Base-by-base conservation (phyloP, 495 filamentous ascomycete species). In the Cudoniella acicularis region DNA sequence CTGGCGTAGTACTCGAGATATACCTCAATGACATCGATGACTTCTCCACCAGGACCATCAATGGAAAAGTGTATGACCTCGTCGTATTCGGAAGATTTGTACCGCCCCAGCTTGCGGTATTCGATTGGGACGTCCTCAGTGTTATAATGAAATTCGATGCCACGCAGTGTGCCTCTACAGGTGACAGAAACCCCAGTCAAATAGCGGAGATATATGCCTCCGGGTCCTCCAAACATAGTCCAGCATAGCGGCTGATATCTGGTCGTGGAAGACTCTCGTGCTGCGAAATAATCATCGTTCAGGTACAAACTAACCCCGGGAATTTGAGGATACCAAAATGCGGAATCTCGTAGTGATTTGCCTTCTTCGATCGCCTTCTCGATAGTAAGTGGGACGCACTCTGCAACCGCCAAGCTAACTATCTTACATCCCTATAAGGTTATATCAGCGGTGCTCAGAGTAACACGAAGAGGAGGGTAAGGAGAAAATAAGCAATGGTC, bases 331-430 rank as follows among this genome's bases (percentile, higher is more conserved):
- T 62, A 62, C 60, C 60, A 62, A n/a, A 62, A 26, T 17, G 60
- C 41, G 36, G 27, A 9, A 52, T 42, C n/a, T 59, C 60, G 55
- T 43, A 62, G 61, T 62, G 56, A 56, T 16, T 48, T 48, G 46
- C n/a, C n/a, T n/a, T 41, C 30, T 26, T 40, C 78, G 78, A 50
- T 79, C 9, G 16, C 49, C 16, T 27, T 22, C 46, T 49, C 46
- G 21, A 23, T 17, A 41, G 36, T 41, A 41, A 41, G 36, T 52
- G 49, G 23, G 18, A 22, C 16, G 26, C 11, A 24, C 9, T 52
- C 49, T 52, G 22, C 49, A 52, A 52, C 20, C 23, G 49, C 49
- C 22, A 52, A 27, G 18, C 49, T 52, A 36, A 52, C 23, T 22
- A 52, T 52, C 49, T 52, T 52, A 27, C 49, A 52, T 24, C 49